Evolutionary conservation across 2,329 filamentous ascomycete genomes (phyloP).

Genomic region (Corynespora cassiicola): DNA sequence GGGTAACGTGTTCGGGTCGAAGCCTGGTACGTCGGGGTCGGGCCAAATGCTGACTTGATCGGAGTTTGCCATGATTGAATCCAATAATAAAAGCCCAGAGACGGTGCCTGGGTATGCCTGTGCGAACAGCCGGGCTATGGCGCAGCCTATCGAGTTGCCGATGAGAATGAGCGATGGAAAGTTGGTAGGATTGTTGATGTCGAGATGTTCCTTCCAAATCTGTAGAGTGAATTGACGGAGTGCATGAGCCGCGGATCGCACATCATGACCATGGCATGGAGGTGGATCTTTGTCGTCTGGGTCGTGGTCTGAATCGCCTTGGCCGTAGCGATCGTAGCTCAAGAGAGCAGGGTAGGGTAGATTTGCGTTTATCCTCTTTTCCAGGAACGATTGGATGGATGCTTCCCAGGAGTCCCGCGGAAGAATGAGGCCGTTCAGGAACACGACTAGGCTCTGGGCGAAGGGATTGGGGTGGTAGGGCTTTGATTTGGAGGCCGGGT

Average conservation of each 20-base stretch:
- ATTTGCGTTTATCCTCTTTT: conserved; percentile 28
- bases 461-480: conserved; percentile 37
- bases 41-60: conserved; percentile 64
- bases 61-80: conserved; percentile 64
- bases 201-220: conserved; percentile 43
- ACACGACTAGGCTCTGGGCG: conserved; percentile 48
- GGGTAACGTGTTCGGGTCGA: conserved; percentile 52
- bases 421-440: conserved; percentile 52
- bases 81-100: conserved; percentile 59
- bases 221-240: conserved; percentile 53
- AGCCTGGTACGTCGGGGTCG: conserved; percentile 57
- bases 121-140: conserved; percentile 60
- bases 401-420: conserved; percentile 49
- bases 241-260: conserved; percentile 51
- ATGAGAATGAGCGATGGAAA: conserved; percentile 53
- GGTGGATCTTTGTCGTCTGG: conserved; percentile 39
- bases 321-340: conserved; percentile 65
- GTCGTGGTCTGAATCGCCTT: conserved; percentile 60
- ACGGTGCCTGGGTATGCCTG: conserved; percentile 54
- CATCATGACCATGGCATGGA: conserved; percentile 56
- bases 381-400: conserved; percentile 37
- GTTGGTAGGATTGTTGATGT: conserved; percentile 38
- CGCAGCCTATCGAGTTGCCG: conserved; percentile 61
- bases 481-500: conserved; percentile 32
- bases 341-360: conserved; percentile 53